Conservation (phyloP, 2,329 filamentous ascomycete genomes). For the Xylariaceae sp. region DNA sequence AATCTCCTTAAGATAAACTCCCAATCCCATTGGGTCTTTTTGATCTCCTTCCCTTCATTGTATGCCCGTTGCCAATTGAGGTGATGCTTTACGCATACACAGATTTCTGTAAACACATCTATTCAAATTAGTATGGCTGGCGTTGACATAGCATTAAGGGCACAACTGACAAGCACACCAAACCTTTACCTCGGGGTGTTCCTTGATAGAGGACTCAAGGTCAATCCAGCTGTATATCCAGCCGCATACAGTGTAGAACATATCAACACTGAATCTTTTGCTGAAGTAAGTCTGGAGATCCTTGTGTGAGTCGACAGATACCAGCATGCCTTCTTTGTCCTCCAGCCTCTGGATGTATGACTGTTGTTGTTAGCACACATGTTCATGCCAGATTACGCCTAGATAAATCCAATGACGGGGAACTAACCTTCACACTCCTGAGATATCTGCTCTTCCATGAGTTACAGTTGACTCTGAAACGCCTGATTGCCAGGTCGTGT, state of each 20-base stretch:
- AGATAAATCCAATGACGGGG: no score
- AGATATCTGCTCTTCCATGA: background rate
- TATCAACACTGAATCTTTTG: background rate
- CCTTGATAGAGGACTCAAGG: background rate
- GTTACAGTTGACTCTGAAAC: background rate
- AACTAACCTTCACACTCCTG: background rate
- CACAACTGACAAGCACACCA: background rate
- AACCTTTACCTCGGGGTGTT: background rate
- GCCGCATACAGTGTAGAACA: background rate
- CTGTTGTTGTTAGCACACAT: background rate
- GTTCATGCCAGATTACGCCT: no score
- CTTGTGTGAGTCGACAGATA: background rate
- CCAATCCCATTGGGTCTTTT: background rate
- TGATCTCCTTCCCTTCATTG: background rate
- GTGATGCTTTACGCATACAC: background rate
- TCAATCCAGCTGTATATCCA: background rate
- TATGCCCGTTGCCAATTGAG: background rate
- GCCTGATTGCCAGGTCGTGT: background rate
- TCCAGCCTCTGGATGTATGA: background rate
- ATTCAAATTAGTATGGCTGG: background rate
- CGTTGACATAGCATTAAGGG: background rate
- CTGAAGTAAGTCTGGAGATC: background rate
- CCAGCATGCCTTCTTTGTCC: background rate
- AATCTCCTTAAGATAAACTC: background rate
- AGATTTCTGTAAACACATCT: background rate